These are phyloP conservation scores for Blastobotrys proliferans DNA, from an alignment of 1,139 yeast genomes.

Conservation along the genomic window DNA sequence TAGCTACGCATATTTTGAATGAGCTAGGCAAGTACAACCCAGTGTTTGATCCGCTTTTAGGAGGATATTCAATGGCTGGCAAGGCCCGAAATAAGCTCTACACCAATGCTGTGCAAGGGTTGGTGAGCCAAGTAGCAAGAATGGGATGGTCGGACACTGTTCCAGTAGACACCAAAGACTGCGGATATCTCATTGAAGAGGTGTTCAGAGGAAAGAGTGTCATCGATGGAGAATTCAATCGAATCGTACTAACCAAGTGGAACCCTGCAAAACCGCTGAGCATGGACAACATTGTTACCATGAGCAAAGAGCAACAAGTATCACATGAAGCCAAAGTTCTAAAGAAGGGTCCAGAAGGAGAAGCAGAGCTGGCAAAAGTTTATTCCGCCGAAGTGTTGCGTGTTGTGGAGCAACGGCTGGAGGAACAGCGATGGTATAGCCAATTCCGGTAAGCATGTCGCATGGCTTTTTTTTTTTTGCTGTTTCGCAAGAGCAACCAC, in stretches of 20 bases:
- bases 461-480: too few species aligned
- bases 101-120: constrained; percentile 73
- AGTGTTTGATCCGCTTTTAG: constrained; percentile 52
- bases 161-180: constrained; percentile 68
- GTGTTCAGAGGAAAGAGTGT: constrained; percentile 90
- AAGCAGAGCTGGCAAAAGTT: constrained; percentile 55
- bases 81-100: constrained; percentile 80
- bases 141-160: constrained; percentile 49
- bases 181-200: constrained; percentile 85
- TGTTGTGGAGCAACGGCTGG: constrained; percentile 57
- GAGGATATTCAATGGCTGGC: constrained; percentile 62
- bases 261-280: constrained; percentile 52
- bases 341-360: constrained; percentile 42
- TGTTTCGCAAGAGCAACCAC: too few species aligned
- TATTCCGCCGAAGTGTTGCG: constrained; percentile 59
- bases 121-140: constrained; percentile 84
- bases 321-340: constrained; percentile 71
- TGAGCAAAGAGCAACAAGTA: constrained; percentile 86
- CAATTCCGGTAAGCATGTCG: constrained; percentile 22
- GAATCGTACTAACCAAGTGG: constrained; percentile 81
- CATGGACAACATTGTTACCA: constrained; percentile 71
- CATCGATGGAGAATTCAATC: constrained; percentile 76
- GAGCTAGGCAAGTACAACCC: constrained; percentile 76
- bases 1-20: constrained; percentile 80
- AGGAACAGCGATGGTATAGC: constrained; percentile 61